phyloP scores from a whole-genome alignment of 176 grass and related monocot species.

The Microstegium vimineum region DNA sequence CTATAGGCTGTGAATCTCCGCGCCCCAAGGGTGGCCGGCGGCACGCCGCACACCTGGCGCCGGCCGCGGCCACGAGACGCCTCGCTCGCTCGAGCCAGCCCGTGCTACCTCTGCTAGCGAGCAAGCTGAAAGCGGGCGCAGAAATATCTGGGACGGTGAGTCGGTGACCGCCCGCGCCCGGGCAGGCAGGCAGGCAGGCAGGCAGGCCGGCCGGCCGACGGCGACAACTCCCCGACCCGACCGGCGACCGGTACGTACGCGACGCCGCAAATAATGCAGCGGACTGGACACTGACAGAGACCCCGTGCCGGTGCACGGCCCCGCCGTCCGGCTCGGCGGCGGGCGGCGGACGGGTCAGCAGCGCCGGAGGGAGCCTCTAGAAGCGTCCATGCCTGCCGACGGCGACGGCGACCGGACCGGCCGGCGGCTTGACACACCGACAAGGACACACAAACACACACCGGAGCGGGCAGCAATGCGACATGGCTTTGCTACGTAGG shows the following conservation, averaged over 20 bases:
- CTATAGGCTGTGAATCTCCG: too few species aligned
- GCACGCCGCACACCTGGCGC: constrained; percentile 23
- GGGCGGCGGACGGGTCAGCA: too few species aligned
- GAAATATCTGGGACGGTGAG: background rate
- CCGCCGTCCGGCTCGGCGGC: background rate
- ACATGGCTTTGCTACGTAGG: too few species aligned
- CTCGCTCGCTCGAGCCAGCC: background rate
- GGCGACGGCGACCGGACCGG: too few species aligned
- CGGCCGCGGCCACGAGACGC: background rate
- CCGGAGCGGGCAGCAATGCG: too few species aligned
- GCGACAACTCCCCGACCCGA: background rate
- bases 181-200: too few species aligned
- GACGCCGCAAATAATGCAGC: background rate
- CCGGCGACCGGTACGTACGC: background rate
- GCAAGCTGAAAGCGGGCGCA: background rate
- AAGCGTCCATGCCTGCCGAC: too few species aligned
- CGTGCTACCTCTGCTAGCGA: background rate
- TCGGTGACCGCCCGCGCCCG: too few species aligned
- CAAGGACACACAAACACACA: too few species aligned
- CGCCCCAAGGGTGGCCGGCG: too few species aligned
- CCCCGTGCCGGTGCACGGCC: background rate
- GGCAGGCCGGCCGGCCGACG: background rate
- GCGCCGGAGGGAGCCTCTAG: background rate
- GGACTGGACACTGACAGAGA: background rate
- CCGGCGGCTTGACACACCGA: too few species aligned